A percentile compares a stretch with the other conserved stretches of the same genome.
Evolutionary conservation across 495 filamentous ascomycete genomes (phyloP).

Genomic region (Aspergillus sclerotioniger): DNA sequence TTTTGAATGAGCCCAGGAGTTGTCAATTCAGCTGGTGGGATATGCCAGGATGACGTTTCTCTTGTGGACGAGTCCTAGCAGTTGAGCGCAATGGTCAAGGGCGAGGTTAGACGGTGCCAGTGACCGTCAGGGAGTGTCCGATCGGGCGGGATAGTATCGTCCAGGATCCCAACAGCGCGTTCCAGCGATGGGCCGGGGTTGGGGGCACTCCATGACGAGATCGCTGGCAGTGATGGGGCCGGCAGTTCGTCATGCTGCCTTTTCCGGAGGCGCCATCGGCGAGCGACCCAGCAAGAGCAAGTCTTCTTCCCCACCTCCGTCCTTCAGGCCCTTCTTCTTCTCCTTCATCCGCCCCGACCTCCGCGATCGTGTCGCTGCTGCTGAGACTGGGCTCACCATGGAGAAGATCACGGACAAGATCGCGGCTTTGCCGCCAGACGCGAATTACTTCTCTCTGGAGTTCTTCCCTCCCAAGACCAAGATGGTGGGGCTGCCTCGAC

Average conservation of each 20-base stretch:
- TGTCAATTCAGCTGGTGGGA: not conserved
- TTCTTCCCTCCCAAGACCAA: conserved; percentile 98
- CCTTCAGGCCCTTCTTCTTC: not conserved
- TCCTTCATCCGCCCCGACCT: conserved; percentile 1
- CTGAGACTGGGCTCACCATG: conserved; percentile 44
- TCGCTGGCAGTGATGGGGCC: not conserved
- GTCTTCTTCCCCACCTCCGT: conserved; percentile 1
- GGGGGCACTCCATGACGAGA: too few species aligned
- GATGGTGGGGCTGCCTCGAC: conserved; percentile 58
- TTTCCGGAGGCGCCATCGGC: conserved; percentile 12
- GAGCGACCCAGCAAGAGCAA: conserved; percentile 2
- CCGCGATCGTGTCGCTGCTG: conserved; percentile 4
- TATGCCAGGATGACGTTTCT: not conserved
- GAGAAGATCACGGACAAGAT: conserved; percentile 98
- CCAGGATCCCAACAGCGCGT: too few species aligned
- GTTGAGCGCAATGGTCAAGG: not conserved
- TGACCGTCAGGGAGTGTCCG: too few species aligned
- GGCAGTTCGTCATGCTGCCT: conserved; percentile 9
- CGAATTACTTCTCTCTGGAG: conserved; percentile 91
- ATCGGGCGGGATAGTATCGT: too few species aligned
- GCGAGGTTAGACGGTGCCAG: not conserved
- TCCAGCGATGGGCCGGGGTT: too few species aligned
- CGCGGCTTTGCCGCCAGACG: conserved; percentile 76
- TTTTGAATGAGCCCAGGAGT: not conserved
- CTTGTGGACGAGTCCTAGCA: not conserved